Conservation (phyloP, 2,329 filamentous ascomycete species). For the Cladophialophora psammophila region DNA sequence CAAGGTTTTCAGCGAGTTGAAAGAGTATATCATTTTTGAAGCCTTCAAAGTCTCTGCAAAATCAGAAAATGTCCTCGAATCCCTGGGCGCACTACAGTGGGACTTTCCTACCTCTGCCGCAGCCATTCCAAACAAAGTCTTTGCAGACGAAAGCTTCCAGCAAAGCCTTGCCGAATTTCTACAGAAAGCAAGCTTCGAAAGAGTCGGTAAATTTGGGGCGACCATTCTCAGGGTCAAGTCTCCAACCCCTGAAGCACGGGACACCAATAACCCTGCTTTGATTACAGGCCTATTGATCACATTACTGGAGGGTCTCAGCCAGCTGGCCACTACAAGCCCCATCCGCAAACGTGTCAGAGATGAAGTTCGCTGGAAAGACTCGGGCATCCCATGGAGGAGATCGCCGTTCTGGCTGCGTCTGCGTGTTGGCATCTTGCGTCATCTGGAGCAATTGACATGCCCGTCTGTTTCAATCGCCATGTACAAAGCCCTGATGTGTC, state of each 20-base stretch:
- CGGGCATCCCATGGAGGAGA: slow-evolving; percentile 66
- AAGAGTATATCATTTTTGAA: slow-evolving; percentile 60
- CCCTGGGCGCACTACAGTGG: slow-evolving; percentile 62
- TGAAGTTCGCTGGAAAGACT: slow-evolving; percentile 62
- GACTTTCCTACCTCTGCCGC: slow-evolving; percentile 66
- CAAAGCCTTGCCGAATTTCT: slow-evolving; percentile 60
- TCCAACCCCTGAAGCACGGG: slow-evolving; percentile 61
- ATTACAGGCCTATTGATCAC: slow-evolving; percentile 68
- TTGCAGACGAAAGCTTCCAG: slow-evolving; percentile 56
- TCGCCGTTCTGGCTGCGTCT: slow-evolving; percentile 69
- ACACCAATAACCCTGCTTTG: slow-evolving; percentile 64
- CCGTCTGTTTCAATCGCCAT: slow-evolving; percentile 53
- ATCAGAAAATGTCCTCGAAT: slow-evolving; percentile 59
- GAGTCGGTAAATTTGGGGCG: slow-evolving; percentile 62
- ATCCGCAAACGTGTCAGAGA: slow-evolving; percentile 68
- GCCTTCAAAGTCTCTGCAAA: slow-evolving; percentile 66
- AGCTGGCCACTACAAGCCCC: slow-evolving; percentile 44
- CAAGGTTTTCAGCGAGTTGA: slow-evolving; percentile 29
- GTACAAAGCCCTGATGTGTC: slow-evolving; percentile 67
- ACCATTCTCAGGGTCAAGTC: slow-evolving; percentile 60
- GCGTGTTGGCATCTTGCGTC: slow-evolving; percentile 64
- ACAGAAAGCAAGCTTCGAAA: slow-evolving; percentile 63
- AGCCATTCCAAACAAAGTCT: slow-evolving; percentile 52
- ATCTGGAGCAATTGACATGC: slow-evolving; percentile 55
- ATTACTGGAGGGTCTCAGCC: slow-evolving; percentile 64